Conservation (phyloP, 2,329 filamentous ascomycete species). For the Diaporthe vexans region DNA sequence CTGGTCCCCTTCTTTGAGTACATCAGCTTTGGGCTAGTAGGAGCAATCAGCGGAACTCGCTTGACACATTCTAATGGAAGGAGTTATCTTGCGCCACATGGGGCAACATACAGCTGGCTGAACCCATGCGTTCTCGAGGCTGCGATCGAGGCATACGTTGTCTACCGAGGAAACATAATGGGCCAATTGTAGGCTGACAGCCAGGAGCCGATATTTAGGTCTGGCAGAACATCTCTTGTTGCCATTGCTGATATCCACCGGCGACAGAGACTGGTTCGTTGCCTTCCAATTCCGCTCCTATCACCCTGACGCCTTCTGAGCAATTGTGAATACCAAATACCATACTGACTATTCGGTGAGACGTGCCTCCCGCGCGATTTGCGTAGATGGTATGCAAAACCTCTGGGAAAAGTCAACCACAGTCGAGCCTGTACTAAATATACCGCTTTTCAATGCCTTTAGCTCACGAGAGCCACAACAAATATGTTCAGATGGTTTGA, state of each 20-base stretch:
- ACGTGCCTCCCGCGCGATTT: not conserved
- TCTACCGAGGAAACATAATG: not conserved
- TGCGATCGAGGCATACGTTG: not conserved
- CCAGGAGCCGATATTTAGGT: not conserved
- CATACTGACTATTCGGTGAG: not conserved
- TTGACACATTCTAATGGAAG: not conserved
- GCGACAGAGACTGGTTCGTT: not conserved
- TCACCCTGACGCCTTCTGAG: too few species aligned
- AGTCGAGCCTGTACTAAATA: not conserved
- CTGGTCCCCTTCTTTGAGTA: not conserved
- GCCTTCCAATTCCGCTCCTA: not conserved
- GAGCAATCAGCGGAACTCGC: not conserved
- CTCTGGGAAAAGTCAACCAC: not conserved
- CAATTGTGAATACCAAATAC: not conserved
- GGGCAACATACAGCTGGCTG: not conserved
- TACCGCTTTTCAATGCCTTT: not conserved
- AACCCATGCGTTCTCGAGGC: not conserved
- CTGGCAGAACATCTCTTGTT: not conserved
- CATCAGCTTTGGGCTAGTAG: not conserved
- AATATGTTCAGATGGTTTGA: conserved; percentile 4
- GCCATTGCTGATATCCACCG: not conserved
- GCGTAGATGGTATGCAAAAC: too few species aligned
- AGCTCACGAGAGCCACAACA: not conserved
- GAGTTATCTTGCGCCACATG: not conserved
- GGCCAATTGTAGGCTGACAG: not conserved